These are phyloP conservation scores for Coelastrella sp. DNA, from an alignment of 139 green algal species.

Conservation along the genomic window DNA sequence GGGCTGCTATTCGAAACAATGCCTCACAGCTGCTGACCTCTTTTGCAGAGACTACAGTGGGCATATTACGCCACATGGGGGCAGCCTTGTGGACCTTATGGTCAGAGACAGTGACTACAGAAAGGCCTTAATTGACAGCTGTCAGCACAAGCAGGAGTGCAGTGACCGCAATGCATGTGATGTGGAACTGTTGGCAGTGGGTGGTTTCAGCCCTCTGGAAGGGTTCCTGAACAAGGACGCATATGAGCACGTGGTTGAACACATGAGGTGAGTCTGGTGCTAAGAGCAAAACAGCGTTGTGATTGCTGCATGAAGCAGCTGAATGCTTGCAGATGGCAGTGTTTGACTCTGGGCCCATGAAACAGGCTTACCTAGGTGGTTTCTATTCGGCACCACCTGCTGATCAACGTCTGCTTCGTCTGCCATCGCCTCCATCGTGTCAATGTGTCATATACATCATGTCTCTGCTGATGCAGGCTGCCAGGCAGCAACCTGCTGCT, in stretches of 20 bases:
- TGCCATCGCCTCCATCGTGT: neutral
- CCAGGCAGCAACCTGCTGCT: constrained; percentile 79
- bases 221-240: constrained; percentile 90
- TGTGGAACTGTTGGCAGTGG: constrained; percentile 90
- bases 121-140: constrained; percentile 56
- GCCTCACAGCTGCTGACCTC: neutral
- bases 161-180: constrained; percentile 93
- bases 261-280: constrained; percentile 66
- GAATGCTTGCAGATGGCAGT: too few species aligned
- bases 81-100: constrained; percentile 81
- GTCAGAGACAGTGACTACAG: constrained; percentile 58
- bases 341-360: too few species aligned
- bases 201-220: constrained; percentile 88
- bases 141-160: constrained; percentile 69
- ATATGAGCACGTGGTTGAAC: constrained; percentile 84
- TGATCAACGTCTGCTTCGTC: neutral
- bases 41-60: constrained; percentile 42
- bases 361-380: neutral
- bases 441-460: neutral
- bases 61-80: constrained; percentile 80
- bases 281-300: neutral
- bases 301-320: neutral
- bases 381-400: neutral
- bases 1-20: neutral
- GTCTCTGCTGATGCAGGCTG: constrained; percentile 53